Base-by-base conservation (phyloP, 2,329 filamentous ascomycete species). In the Aspergillus cejpii region DNA sequence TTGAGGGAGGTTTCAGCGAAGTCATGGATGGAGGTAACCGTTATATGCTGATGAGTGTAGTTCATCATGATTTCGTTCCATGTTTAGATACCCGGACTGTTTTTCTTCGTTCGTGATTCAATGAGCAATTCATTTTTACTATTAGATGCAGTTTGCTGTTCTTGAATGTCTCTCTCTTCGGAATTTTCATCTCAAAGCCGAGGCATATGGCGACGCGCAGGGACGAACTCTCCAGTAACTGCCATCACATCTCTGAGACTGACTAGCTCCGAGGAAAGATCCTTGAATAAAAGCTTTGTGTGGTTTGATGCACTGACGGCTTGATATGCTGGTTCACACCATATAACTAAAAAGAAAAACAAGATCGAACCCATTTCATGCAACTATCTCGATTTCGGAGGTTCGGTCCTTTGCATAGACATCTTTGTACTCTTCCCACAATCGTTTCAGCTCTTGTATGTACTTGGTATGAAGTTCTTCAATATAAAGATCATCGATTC, bases 391-490 rank as follows among this genome's bases (percentile, higher is more conserved):
- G 39, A 75, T 56, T 43, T 74, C 72, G 10, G 64, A 66, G 5
- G 52, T 59, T 42, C 70, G 61, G 26, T 72, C 66, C 27, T 59
- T 62, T 4, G 69, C 69, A 61, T 72, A 74, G 10, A 65, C 60
- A 51, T 73, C 70, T 48, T 69, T 72, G 61, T 68, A 71, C 44
- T 67, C 61, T 40, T 73, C 66, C 72, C 72, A 75, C 39, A 74
- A 43, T 37, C 69, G 61, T 43, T 61, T 55, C 45, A 74, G 48
- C 48, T 74, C 91, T 21, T 76, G 70, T 1, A 92, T 77, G 66
- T 98, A 98, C 54, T 81, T 70, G 17, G 73, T 74, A 65, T 97
- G 92, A 48, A 96, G 73, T 54, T 84, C 72, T 59, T 95, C 84
- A 50, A 97, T 81, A 56, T 94, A 88, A 6, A 75, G 76, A 48